Percentiles rank a stretch among this genome's conserved stretches.
phyloP scores from a whole-genome alignment of 306 rosid genomes.

The Medicago lupulina region DNA sequence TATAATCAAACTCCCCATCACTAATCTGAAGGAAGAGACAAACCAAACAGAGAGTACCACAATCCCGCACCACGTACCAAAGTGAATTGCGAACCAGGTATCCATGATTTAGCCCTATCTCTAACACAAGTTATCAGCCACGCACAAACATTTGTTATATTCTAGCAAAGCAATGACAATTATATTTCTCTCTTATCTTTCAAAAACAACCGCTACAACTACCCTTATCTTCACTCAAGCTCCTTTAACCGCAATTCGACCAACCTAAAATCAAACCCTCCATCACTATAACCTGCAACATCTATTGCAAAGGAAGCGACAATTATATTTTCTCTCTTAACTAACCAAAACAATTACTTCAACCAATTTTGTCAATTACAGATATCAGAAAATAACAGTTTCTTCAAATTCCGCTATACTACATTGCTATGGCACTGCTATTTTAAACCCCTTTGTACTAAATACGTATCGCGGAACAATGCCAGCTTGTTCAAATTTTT shows the following conservation, averaged over 20 bases:
- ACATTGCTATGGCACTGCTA: too few species aligned
- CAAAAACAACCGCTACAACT: background rate
- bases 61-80: slow-evolving; percentile 43
- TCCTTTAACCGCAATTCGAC: slow-evolving; percentile 53
- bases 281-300: slow-evolving; percentile 74
- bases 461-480: too few species aligned
- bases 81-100: too few species aligned
- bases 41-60: slow-evolving; percentile 47
- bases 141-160: background rate
- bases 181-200: too few species aligned
- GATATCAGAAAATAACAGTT: too few species aligned
- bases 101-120: background rate
- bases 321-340: background rate
- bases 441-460: too few species aligned
- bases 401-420: too few species aligned
- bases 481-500: too few species aligned
- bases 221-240: slow-evolving; percentile 20
- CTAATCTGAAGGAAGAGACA: slow-evolving; percentile 58
- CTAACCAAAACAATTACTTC: too few species aligned
- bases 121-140: slow-evolving; percentile 20
- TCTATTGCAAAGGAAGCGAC: slow-evolving; percentile 57
- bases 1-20: slow-evolving; percentile 66
- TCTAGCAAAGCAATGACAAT: background rate
- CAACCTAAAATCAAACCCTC: slow-evolving; percentile 60
- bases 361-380: too few species aligned